These are phyloP conservation scores for Bertia moriformis DNA, from an alignment of 2,329 filamentous ascomycete species.

Conservation along the genomic window DNA sequence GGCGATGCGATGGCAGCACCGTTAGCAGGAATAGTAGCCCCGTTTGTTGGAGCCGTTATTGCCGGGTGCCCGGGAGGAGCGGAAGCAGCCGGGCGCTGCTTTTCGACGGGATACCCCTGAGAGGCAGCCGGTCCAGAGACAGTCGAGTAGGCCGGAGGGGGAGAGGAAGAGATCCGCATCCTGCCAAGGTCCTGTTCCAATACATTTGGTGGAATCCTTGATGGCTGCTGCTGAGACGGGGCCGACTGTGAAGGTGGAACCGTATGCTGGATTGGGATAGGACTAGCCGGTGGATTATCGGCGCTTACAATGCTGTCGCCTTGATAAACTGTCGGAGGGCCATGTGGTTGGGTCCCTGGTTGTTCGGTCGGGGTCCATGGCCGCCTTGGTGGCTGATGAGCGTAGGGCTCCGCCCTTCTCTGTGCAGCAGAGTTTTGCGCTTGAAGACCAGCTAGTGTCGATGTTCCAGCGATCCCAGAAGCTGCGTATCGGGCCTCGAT, in stretches of 20 bases:
- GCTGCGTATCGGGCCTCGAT: slow-evolving; percentile 88
- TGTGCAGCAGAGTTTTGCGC: slow-evolving; percentile 71
- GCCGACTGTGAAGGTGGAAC: slow-evolving; percentile 27
- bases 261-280: slow-evolving; percentile 51
- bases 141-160: slow-evolving; percentile 89
- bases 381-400: slow-evolving; percentile 35
- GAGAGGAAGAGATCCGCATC: slow-evolving; percentile 62
- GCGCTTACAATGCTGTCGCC: slow-evolving; percentile 31
- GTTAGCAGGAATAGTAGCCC: neutral
- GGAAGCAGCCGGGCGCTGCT: slow-evolving; percentile 18
- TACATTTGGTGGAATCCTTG: slow-evolving; percentile 45
- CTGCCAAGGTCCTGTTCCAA: slow-evolving; percentile 76
- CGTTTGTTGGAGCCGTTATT: neutral
- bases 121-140: slow-evolving; percentile 32
- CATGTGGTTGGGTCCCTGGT: slow-evolving; percentile 73
- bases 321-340: slow-evolving; percentile 82
- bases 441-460: slow-evolving; percentile 52
- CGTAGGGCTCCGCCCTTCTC: slow-evolving; percentile 69
- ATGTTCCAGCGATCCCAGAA: slow-evolving; percentile 74
- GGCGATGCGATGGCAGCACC: neutral
- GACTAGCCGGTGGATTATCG: neutral
- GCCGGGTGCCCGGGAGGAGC: neutral
- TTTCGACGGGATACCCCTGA: slow-evolving; percentile 63
- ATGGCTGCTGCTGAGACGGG: slow-evolving; percentile 23
- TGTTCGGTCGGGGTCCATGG: slow-evolving; percentile 94